phyloP scores from a whole-genome alignment of 495 filamentous ascomycete species.

The Zalerion maritima region DNA sequence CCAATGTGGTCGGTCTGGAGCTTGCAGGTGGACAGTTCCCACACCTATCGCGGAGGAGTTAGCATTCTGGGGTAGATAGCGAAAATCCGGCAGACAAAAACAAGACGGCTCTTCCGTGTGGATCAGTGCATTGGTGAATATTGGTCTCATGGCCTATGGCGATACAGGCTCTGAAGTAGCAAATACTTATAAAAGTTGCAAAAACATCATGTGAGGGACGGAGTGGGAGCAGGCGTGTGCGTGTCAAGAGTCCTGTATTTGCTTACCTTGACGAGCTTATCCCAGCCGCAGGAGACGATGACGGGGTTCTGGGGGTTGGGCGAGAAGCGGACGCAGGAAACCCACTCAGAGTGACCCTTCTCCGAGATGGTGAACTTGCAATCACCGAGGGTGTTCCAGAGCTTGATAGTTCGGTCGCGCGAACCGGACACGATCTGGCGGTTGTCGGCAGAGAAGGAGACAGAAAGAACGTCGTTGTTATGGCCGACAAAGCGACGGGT shows the following conservation, averaged over 20 bases:
- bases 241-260: neutral
- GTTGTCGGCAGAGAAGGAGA: conserved; percentile 99
- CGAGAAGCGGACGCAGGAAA: conserved; percentile 97
- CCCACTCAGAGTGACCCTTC: conserved; percentile 99
- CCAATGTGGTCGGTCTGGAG: conserved; percentile 99
- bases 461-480: conserved; percentile 98
- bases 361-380: conserved; percentile 99
- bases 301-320: conserved; percentile 99
- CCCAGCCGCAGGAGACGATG: conserved; percentile 97
- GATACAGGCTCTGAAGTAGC: conserved; percentile 97
- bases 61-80: conserved; percentile 3
- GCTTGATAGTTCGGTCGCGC: conserved; percentile 96
- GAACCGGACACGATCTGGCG: conserved; percentile 99
- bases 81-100: conserved; percentile 10
- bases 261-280: conserved; percentile 99
- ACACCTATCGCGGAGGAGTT: conserved; percentile 49
- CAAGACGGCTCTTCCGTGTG: conserved; percentile 6
- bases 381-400: conserved; percentile 99
- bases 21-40: conserved; percentile 98
- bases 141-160: conserved; percentile 93
- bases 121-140: conserved; percentile 84
- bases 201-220: conserved; percentile 64
- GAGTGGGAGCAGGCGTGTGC: neutral
- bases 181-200: conserved; percentile 86
- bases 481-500: conserved; percentile 98